phyloP scores from a whole-genome alignment of 768 basidiomycete genomes.

The Phaffia tasmanica region DNA sequence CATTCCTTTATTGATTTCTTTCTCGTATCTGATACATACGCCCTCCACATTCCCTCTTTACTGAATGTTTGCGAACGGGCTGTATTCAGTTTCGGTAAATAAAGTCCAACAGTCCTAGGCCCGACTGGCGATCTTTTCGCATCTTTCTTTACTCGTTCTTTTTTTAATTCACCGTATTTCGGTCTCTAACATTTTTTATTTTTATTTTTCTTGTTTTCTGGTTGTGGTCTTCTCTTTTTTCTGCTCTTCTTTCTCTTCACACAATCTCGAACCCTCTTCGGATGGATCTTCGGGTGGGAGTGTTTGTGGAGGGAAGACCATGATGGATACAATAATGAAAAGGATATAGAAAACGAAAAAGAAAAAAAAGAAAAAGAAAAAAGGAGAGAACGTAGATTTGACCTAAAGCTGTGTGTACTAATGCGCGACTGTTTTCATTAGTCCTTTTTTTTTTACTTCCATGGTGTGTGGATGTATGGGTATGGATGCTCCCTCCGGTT shows the following conservation, averaged over 20 bases:
- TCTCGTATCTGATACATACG: too few species aligned
- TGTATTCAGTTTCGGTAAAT: too few species aligned
- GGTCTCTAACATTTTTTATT: neutral
- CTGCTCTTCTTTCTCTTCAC: neutral
- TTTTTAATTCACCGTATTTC: neutral
- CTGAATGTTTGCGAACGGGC: too few species aligned
- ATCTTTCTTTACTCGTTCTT: neutral
- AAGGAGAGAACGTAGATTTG: neutral
- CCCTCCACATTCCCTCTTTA: too few species aligned
- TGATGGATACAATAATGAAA: neutral
- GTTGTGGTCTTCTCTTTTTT: neutral
- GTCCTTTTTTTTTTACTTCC: neutral
- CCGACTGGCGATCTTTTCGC: too few species aligned
- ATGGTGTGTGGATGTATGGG: neutral
- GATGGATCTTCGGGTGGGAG: neutral
- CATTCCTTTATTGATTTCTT: too few species aligned
- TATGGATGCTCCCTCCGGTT: neutral
- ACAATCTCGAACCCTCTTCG: neutral
- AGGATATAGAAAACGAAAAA: neutral
- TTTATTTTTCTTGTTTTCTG: neutral
- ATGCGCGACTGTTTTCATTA: conserved; percentile 4
- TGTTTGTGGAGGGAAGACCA: neutral
- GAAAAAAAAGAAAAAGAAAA: neutral
- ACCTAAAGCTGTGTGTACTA: neutral
- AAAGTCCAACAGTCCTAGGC: too few species aligned